A percentile compares a stretch with the other conserved stretches of the same genome.
phyloP scores from a whole-genome alignment of 2,329 filamentous ascomycete genomes.

The Keithomyces neogunnii region DNA sequence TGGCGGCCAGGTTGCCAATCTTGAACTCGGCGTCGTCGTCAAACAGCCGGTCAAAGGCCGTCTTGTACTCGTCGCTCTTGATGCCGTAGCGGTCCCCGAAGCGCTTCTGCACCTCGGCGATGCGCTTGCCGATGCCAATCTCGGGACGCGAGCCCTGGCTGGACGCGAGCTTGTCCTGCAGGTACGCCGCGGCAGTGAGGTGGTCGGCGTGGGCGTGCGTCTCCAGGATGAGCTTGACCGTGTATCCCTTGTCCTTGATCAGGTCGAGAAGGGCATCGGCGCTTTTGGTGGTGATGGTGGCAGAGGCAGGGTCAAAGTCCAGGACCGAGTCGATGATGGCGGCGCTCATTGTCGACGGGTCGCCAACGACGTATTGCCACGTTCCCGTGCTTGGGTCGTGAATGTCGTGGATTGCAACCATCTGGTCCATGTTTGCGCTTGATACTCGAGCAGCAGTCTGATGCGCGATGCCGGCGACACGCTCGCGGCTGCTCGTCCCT shows the following conservation, averaged over 20 bases:
- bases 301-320: slow-evolving; percentile 39
- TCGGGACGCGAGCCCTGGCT: slow-evolving; percentile 26
- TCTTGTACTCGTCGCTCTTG: slow-evolving; percentile 28
- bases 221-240: slow-evolving; percentile 45
- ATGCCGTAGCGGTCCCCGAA: slow-evolving; percentile 43
- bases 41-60: slow-evolving; percentile 44
- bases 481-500: too few relatives aligned
- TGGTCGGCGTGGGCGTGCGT: slow-evolving; percentile 57
- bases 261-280: slow-evolving; percentile 44
- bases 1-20: slow-evolving; percentile 37
- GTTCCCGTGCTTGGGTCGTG: slow-evolving; percentile 37
- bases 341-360: slow-evolving; percentile 37
- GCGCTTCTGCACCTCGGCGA: slow-evolving; percentile 39
- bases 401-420: slow-evolving; percentile 21
- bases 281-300: slow-evolving; percentile 36
- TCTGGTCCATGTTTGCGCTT: slow-evolving; percentile 19
- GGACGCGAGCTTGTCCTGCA: slow-evolving; percentile 35
- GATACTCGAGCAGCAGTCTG: too few relatives aligned
- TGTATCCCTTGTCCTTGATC: slow-evolving; percentile 36
- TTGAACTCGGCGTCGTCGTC: slow-evolving; percentile 43
- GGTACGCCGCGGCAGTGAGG: slow-evolving; percentile 48
- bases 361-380: slow-evolving; percentile 53
- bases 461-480: too few relatives aligned
- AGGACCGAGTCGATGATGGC: slow-evolving; percentile 56
- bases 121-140: slow-evolving; percentile 48